Conservation (phyloP, 805 yeast species). For the Yarrowia sp. region DNA sequence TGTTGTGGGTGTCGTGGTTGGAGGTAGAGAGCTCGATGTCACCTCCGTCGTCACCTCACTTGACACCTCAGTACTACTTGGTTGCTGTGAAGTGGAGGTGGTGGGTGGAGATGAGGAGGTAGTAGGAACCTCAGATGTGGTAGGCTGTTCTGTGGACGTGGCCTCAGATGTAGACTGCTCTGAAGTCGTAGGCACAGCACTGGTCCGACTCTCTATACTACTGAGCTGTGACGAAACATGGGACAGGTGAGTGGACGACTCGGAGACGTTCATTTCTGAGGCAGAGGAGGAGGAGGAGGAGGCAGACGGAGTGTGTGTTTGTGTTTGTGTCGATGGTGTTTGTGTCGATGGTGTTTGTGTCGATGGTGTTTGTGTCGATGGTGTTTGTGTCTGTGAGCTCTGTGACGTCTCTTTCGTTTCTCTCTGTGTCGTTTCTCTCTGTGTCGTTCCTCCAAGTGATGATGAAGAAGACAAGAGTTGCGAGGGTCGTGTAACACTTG, state of each 20-base stretch:
- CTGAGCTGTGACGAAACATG: not conserved
- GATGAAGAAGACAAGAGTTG: not conserved
- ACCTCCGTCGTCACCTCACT: no score
- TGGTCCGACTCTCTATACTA: no score
- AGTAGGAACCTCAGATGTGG: not conserved
- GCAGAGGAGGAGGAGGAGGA: not conserved
- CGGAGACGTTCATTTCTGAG: conserved; percentile 18
- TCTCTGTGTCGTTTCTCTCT: no score
- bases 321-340: not conserved
- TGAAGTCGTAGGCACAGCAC: not conserved
- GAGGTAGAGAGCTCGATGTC: not conserved
- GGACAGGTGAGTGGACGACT: not conserved
- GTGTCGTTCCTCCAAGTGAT: no score
- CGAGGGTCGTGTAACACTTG: not conserved
- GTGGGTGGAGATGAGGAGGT: not conserved
- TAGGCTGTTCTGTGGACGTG: not conserved
- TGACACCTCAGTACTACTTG: no score
- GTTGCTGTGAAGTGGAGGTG: not conserved
- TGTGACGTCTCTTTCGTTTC: no score
- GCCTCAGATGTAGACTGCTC: not conserved
- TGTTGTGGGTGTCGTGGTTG: not conserved
- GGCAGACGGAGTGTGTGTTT: no score
- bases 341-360: not conserved
- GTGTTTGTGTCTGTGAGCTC: not conserved
- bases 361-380: not conserved